These are phyloP conservation scores for Triticum dicoccoides DNA, from an alignment of 176 grass and related monocot genomes.

Conservation along the genomic window DNA sequence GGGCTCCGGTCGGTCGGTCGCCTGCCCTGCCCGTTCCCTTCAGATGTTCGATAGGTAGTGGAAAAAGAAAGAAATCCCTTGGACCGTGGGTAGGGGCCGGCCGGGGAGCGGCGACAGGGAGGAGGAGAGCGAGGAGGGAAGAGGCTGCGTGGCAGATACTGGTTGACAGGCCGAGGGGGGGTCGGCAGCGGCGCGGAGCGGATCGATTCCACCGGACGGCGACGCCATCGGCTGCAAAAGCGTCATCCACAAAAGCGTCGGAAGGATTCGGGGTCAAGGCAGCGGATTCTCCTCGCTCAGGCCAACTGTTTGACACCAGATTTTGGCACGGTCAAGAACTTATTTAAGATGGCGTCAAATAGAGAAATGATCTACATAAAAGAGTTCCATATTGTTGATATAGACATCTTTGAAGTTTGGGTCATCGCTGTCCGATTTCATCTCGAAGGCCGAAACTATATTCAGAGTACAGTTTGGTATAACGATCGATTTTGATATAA, in stretches of 20 bases:
- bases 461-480: too few species aligned
- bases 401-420: too few species aligned
- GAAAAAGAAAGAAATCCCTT: background rate
- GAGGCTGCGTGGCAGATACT: too few species aligned
- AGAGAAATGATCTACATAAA: too few species aligned
- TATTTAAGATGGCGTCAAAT: too few species aligned
- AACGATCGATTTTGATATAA: too few species aligned
- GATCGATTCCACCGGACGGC: conserved; percentile 5
- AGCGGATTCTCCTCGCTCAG: background rate
- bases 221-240: background rate
- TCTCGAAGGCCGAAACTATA: too few species aligned
- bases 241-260: background rate
- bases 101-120: background rate
- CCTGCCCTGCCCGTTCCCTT: background rate
- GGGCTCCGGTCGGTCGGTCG: background rate
- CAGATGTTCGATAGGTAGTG: background rate
- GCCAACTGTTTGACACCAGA: too few species aligned
- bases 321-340: too few species aligned
- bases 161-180: too few species aligned
- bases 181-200: background rate
- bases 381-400: too few species aligned
- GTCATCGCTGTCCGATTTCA: too few species aligned
- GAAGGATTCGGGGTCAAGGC: background rate
- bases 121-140: background rate
- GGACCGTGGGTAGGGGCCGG: background rate